Percentiles rank a stretch among this genome's conserved stretches.
Conservation (phyloP, 2,329 filamentous ascomycete genomes). For the Daldinia sp. region DNA sequence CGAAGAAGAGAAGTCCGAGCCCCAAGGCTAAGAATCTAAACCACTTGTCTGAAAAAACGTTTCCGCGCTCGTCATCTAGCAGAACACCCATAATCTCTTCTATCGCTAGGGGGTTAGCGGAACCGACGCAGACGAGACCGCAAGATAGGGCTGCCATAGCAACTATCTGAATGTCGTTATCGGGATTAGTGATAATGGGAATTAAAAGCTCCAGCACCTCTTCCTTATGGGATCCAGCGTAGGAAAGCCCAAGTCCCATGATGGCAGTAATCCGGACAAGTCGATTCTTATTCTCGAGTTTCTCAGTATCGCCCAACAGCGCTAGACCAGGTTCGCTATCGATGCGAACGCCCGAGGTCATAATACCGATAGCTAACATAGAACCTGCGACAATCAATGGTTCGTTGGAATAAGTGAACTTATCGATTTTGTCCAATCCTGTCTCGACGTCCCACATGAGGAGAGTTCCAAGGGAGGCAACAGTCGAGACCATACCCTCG, state of each 20-base stretch:
- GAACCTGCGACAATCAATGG: slow-evolving; percentile 88
- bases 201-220: slow-evolving; percentile 85
- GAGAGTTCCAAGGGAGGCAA: slow-evolving; percentile 90
- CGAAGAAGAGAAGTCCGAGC: slow-evolving; percentile 92
- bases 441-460: slow-evolving; percentile 93
- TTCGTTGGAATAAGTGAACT: slow-evolving; percentile 86
- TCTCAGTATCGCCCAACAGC: slow-evolving; percentile 80
- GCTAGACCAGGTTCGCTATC: slow-evolving; percentile 92
- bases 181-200: slow-evolving; percentile 85
- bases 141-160: slow-evolving; percentile 94
- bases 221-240: slow-evolving; percentile 92
- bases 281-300: slow-evolving; percentile 79
- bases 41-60: slow-evolving; percentile 97
- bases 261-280: slow-evolving; percentile 84
- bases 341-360: slow-evolving; percentile 89
- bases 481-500: slow-evolving; percentile 95
- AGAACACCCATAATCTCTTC: slow-evolving; percentile 92
- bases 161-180: slow-evolving; percentile 91
- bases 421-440: slow-evolving; percentile 92
- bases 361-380: slow-evolving; percentile 91
- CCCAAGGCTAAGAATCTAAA: slow-evolving; percentile 95
- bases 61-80: slow-evolving; percentile 90
- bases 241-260: slow-evolving; percentile 94
- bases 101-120: slow-evolving; percentile 88
- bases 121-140: slow-evolving; percentile 91